Evolutionary conservation across 2,329 filamentous ascomycete genomes (phyloP).

Genomic region (Colletotrichum sp.): DNA sequence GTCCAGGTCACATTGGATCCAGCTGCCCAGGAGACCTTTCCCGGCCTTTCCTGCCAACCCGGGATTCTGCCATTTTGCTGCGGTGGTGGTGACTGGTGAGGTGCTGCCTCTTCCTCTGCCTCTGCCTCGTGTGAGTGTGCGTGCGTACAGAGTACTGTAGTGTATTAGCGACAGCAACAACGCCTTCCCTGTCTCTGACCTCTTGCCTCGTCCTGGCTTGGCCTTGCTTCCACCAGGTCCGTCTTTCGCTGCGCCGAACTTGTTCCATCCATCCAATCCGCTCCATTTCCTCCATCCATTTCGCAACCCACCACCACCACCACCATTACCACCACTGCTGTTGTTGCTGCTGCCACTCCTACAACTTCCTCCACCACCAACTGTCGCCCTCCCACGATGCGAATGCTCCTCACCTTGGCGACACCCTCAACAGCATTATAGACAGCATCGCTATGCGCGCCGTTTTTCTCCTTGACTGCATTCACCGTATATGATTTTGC

Average conservation of each 20-base stretch:
- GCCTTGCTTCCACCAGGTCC: not conserved
- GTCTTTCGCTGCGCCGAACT: not conserved
- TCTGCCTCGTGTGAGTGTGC: not conserved
- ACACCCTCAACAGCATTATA: constrained; percentile 16
- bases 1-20: not conserved
- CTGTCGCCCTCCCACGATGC: constrained; percentile 12
- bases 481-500: constrained; percentile 19
- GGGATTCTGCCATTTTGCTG: not conserved
- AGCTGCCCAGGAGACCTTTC: not conserved
- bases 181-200: constrained; percentile 2
- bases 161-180: not conserved
- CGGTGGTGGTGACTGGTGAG: not conserved
- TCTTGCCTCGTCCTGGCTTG: not conserved
- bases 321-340: not conserved
- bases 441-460: constrained; percentile 25
- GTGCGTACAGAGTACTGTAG: not conserved
- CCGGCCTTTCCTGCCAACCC: not conserved
- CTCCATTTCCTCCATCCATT: constrained; percentile 4
- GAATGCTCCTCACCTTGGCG: constrained; percentile 21
- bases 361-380: not conserved
- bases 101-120: not conserved
- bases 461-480: constrained; percentile 17
- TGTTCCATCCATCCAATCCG: constrained; percentile 7
- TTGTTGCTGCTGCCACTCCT: not conserved
- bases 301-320: not conserved